Evolutionary conservation across 2,329 filamentous ascomycete genomes (phyloP).

Genomic region (Penicillium brasilianum): DNA sequence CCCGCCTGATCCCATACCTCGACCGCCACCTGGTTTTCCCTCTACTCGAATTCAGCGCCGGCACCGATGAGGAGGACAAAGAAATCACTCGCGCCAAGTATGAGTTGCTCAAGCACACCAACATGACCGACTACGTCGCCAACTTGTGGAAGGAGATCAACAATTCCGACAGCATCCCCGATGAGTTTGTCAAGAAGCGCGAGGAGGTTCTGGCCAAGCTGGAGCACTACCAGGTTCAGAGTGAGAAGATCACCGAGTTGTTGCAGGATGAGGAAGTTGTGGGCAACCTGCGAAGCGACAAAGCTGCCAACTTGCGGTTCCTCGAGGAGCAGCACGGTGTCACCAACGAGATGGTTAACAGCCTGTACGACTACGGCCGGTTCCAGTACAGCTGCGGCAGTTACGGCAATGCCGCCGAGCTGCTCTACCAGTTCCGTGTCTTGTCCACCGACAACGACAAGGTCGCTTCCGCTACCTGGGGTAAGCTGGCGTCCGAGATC

Average conservation of each 20-base stretch:
- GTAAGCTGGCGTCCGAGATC: conserved; percentile 95
- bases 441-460: conserved; percentile 98
- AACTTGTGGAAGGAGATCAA: conserved; percentile 89
- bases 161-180: conserved; percentile 74
- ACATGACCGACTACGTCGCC: conserved; percentile 98
- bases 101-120: conserved; percentile 92
- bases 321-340: conserved; percentile 96
- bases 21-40: conserved; percentile 97
- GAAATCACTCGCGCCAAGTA: conserved; percentile 87
- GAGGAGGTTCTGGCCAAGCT: conserved; percentile 84
- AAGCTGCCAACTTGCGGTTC: conserved; percentile 98
- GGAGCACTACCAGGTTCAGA: conserved; percentile 84
- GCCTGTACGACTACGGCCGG: conserved; percentile 92
- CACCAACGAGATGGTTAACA: conserved; percentile 93
- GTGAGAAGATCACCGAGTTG: conserved; percentile 83
- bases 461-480: conserved; percentile 94
- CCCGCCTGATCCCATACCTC: conserved; percentile 87
- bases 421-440: conserved; percentile 97
- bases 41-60: conserved; percentile 86
- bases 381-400: conserved; percentile 98
- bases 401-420: conserved; percentile 86
- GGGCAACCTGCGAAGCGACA: conserved; percentile 89
- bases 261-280: conserved; percentile 89
- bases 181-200: conserved; percentile 86
- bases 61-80: conserved; percentile 77